Evolutionary conservation across 805 yeast species (phyloP), one percentile per base, ranked within the genome.

Genomic region (Lipomyces lipofer): DNA sequence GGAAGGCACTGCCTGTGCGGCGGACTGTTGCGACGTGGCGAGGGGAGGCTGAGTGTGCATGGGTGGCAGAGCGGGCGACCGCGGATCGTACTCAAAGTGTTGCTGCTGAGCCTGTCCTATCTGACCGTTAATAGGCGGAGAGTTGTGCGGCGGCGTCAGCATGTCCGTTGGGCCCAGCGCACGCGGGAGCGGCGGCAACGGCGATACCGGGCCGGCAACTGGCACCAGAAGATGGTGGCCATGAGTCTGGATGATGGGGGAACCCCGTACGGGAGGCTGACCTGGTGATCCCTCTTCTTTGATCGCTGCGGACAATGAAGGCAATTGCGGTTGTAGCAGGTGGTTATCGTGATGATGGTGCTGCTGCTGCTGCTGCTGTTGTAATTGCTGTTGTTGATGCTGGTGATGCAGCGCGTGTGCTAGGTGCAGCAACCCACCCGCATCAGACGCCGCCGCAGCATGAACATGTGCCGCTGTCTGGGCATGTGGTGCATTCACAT

Each of bases 111-210:
- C 40, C 29, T 45, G 40, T 10, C 29, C 28, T 12, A 28, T 9
- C 28, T 39, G 45, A 19, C 35, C 35, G 2, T 19, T 25, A 8
- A 40, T 30, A 1, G 53, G 60, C 13, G 58, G 52, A 12, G 52
- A 49, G 60, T 48, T 51, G 10, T 51, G 52, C 25, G 60, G 58
- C 40, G 60, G 60, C 7, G 60, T 56, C 54, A 56, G 56, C 52
- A 55, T 49, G 47, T 56, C 60, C 6, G 58, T 17, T 24, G 59
- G 53, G 25, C 55, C 53, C 39, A 56, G 55, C 8, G 60, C 50
- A 28, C 49, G 54, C 17, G 60, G 60, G 27, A 53, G 43, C 13
- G 58, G 53, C 30, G 56, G 60, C 33, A 48, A 45, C 2, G 60
- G 60, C 6, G 57, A 48, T 8, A 40, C 45, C 13, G 56, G 38